Evolutionary conservation across 108 stramenopile species (phyloP).

Genomic region (Cyclotella kingstonii): DNA sequence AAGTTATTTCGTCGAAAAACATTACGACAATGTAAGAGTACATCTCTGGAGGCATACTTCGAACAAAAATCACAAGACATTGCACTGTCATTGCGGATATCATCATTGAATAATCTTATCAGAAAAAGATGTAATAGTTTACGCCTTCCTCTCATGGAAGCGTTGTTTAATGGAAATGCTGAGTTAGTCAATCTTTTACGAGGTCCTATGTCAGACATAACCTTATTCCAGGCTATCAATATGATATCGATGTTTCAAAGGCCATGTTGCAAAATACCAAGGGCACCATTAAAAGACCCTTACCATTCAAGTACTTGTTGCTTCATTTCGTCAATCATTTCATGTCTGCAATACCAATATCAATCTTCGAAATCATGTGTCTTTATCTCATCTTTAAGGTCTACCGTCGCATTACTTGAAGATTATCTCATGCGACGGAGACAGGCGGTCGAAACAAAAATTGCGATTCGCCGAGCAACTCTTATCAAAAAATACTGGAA

Average conservation of each 20-base stretch:
- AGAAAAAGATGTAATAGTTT: slow-evolving; percentile 15
- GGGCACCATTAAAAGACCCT: background rate
- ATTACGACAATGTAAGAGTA: background rate
- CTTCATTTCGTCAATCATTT: slow-evolving; percentile 3
- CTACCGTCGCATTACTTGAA: background rate
- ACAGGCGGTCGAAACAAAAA: slow-evolving; percentile 21
- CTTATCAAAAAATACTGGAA: slow-evolving; percentile 17
- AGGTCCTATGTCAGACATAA: slow-evolving; percentile 1
- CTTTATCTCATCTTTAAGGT: background rate
- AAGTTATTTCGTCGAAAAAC: slow-evolving; percentile 1
- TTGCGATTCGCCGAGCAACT: slow-evolving; percentile 21
- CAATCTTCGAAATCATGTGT: background rate
- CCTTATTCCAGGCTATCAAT: slow-evolving; percentile 33
- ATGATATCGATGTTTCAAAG: slow-evolving; percentile 11
- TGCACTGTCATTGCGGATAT: slow-evolving; percentile 14
- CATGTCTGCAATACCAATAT: slow-evolving; percentile 5
- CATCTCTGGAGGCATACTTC: slow-evolving; percentile 10
- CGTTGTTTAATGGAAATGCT: slow-evolving; percentile 40
- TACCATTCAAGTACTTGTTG: background rate
- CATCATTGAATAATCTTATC: slow-evolving; percentile 27
- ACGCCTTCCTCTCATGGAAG: slow-evolving; percentile 41
- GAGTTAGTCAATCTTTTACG: slow-evolving; percentile 16
- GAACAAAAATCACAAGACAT: slow-evolving; percentile 13
- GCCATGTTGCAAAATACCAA: slow-evolving; percentile 14
- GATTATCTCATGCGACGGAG: background rate